These are phyloP conservation scores for Xylaria sp. DNA, from an alignment of 2,329 filamentous ascomycete species.

Conservation along the genomic window DNA sequence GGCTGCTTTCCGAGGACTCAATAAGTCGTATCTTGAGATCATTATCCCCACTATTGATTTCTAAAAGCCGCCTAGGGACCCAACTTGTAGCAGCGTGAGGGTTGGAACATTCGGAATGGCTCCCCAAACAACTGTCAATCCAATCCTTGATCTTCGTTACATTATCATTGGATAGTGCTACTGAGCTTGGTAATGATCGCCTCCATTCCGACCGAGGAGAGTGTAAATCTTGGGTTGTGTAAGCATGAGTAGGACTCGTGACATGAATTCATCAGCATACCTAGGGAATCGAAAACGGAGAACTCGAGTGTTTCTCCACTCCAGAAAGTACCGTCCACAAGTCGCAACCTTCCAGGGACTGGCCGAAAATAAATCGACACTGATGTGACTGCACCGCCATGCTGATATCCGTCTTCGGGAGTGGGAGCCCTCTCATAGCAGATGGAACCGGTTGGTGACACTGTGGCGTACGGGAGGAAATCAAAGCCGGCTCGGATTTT, in stretches of 20 bases:
- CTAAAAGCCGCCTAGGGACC: slow-evolving; percentile 24
- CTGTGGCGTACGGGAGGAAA: background rate
- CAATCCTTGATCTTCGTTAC: slow-evolving; percentile 19
- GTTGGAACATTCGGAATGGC: slow-evolving; percentile 16
- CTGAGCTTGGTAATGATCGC: slow-evolving; percentile 10
- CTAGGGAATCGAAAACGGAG: slow-evolving; percentile 26
- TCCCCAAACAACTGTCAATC: slow-evolving; percentile 20
- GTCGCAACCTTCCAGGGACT: background rate
- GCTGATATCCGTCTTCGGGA: background rate
- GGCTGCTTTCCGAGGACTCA: slow-evolving; percentile 8
- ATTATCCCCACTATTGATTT: background rate
- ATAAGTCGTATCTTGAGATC: slow-evolving; percentile 16
- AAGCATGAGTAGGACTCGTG: background rate
- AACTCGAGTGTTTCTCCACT: slow-evolving; percentile 13
- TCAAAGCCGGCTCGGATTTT: background rate
- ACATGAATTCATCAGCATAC: slow-evolving; percentile 4
- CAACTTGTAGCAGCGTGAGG: slow-evolving; percentile 2
- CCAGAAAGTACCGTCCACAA: slow-evolving; percentile 12
- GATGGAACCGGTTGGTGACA: background rate
- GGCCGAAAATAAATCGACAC: slow-evolving; percentile 10
- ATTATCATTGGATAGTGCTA: slow-evolving; percentile 23
- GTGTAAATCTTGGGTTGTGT: slow-evolving; percentile 9
- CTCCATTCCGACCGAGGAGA: slow-evolving; percentile 2
- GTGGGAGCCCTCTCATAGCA: background rate
- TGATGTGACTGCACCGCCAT: slow-evolving; percentile 17